These are phyloP conservation scores for Berberis thunbergii DNA, from an alignment of 164 flowering plant species.

Conservation along the genomic window DNA sequence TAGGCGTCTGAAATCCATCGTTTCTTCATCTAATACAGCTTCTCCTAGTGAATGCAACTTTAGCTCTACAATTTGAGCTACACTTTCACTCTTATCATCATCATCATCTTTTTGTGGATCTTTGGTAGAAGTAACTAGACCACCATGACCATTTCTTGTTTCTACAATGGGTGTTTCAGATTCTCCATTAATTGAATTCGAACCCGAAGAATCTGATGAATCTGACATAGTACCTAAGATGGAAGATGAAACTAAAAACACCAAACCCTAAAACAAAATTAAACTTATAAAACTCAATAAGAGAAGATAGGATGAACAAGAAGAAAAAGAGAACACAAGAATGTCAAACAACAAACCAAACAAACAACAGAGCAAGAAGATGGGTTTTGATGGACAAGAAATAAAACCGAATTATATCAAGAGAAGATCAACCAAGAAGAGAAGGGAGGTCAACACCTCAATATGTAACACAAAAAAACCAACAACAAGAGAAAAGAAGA, in stretches of 20 bases:
- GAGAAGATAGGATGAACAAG: background rate
- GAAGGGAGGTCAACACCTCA: too few species aligned
- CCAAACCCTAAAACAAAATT: background rate
- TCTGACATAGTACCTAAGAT: too few species aligned
- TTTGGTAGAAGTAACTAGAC: background rate
- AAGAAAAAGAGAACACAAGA: background rate
- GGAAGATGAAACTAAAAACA: too few species aligned
- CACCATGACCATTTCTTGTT: background rate
- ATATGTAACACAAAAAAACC: background rate
- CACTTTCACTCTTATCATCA: background rate
- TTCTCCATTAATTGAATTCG: background rate
- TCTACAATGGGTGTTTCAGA: too few species aligned
- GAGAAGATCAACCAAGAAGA: too few species aligned
- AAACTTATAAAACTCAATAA: background rate
- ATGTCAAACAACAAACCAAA: too few species aligned
- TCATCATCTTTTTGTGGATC: background rate
- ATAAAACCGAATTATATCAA: too few species aligned
- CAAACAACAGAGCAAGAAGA: too few species aligned
- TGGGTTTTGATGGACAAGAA: too few species aligned
- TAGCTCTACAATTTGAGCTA: background rate
- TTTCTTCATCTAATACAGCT: conserved; percentile 9
- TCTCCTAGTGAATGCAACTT: conserved; percentile 2
- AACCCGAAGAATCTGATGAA: too few species aligned
- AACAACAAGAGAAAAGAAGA: conserved; percentile 3
- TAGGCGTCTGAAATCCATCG: conserved; percentile 43